Evolutionary conservation across 2,329 filamentous ascomycete genomes (phyloP).

Genomic region (Fusarium gaditjirri): DNA sequence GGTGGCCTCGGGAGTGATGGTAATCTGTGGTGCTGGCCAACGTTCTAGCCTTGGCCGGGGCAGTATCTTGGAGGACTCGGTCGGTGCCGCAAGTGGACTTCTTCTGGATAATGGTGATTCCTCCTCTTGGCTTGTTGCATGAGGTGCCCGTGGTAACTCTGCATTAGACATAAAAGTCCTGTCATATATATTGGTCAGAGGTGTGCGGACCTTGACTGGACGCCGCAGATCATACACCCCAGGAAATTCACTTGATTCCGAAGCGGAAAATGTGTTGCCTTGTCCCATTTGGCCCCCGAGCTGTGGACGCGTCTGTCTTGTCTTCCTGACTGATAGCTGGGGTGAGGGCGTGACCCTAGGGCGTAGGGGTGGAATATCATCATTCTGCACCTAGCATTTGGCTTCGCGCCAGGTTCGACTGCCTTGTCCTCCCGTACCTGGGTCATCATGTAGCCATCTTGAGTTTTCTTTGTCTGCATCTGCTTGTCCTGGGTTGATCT

Average conservation of each 20-base stretch:
- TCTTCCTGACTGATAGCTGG: conserved; percentile 35
- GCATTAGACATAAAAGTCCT: neutral
- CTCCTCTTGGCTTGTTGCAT: neutral
- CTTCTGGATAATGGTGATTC: neutral
- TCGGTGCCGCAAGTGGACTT: neutral
- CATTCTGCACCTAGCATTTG: conserved; percentile 18
- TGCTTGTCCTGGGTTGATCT: conserved; percentile 8
- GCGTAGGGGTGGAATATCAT: conserved; percentile 19
- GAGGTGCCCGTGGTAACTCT: neutral
- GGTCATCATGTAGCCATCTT: neutral
- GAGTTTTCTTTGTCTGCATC: conserved; percentile 35
- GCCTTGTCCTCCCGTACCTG: neutral
- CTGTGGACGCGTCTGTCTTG: conserved; percentile 14
- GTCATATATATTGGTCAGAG: conserved; percentile 35
- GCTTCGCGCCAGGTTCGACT: conserved; percentile 1
- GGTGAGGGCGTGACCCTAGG: conserved; percentile 3
- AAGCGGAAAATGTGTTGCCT: neutral
- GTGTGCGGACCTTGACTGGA: conserved; percentile 27
- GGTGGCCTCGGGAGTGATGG: conserved; percentile 55
- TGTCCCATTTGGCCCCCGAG: neutral
- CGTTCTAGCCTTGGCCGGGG: neutral
- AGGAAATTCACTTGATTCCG: conserved; percentile 18
- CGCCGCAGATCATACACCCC: conserved; percentile 17
- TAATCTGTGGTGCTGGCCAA: conserved; percentile 56
- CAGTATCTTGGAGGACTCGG: neutral